A percentile compares a stretch with the other conserved stretches of the same genome.
Conservation (phyloP, 192 early-diverging fungal species). For the Paraglomus occultum region DNA sequence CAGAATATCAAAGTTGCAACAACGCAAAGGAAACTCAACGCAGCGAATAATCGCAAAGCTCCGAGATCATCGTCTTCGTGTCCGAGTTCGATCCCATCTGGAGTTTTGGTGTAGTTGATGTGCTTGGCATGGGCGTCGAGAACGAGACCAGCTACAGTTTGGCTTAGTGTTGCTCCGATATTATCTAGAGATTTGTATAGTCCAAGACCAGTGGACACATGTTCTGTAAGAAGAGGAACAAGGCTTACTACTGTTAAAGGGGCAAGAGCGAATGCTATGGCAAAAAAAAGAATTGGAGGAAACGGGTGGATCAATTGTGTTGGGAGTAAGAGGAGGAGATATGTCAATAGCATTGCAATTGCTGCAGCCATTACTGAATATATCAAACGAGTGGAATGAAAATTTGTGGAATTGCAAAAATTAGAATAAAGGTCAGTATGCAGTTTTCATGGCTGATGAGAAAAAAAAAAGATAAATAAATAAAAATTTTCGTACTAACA, state of each 20-base stretch:
- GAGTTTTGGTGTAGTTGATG: constrained; percentile 1
- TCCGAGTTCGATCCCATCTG: constrained; percentile 13
- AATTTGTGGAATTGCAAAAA: too few species aligned
- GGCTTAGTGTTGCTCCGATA: constrained; percentile 44
- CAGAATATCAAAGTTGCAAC: constrained; percentile 9
- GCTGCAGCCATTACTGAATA: constrained; percentile 13
- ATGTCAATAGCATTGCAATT: neutral
- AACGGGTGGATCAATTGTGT: constrained; percentile 37
- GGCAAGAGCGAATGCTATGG: constrained; percentile 34
- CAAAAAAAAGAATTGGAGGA: constrained; percentile 43
- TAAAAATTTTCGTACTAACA: constrained; percentile 31
- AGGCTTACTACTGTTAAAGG: constrained; percentile 43
- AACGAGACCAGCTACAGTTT: constrained; percentile 41
- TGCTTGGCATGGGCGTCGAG: constrained; percentile 31
- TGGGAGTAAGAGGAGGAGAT: constrained; percentile 9
- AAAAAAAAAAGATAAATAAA: constrained; percentile 30
- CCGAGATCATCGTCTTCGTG: constrained; percentile 26
- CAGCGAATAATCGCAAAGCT: constrained; percentile 18
- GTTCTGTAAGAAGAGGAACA: constrained; percentile 42
- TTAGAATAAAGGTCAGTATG: constrained; percentile 20
- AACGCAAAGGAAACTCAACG: neutral
- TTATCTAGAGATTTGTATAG: constrained; percentile 42
- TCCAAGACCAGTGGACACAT: constrained; percentile 45
- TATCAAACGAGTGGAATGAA: neutral
- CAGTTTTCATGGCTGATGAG: constrained; percentile 31